These are phyloP conservation scores for Globisporangium spiculum DNA, from an alignment of 352 stramenopile genomes.

Conservation along the genomic window DNA sequence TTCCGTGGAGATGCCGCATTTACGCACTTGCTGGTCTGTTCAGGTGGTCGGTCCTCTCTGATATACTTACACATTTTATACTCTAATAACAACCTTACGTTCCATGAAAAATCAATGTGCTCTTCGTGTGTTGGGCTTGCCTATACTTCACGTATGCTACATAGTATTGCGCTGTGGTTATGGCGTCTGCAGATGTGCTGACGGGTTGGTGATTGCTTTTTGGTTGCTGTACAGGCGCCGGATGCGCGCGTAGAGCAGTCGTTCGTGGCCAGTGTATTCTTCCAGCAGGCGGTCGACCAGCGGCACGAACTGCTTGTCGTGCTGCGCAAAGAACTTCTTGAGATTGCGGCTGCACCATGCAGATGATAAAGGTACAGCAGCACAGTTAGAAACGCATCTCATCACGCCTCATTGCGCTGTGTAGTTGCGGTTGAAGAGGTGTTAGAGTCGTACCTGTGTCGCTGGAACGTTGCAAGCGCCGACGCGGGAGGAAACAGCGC, in stretches of 20 bases:
- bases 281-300: conserved; percentile 40
- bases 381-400: not conserved
- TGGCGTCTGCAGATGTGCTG: conserved; percentile 4
- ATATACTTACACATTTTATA: conserved; percentile 20
- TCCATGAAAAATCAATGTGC: conserved; percentile 2
- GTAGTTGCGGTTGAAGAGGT: not conserved
- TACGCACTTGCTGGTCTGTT: not conserved
- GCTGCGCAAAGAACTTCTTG: conserved; percentile 38
- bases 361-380: not conserved
- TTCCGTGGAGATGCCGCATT: not conserved
- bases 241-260: conserved; percentile 46
- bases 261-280: conserved; percentile 55
- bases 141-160: not conserved
- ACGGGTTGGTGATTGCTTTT: not conserved
- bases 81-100: conserved; percentile 22
- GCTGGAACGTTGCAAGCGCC: conserved; percentile 26
- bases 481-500: conserved; percentile 38
- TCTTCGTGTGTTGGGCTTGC: no score
- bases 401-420: not conserved
- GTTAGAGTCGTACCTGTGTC: conserved; percentile 27
- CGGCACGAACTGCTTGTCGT: conserved; percentile 42
- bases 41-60: not conserved
- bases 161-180: not conserved
- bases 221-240: conserved; percentile 34
- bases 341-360: conserved; percentile 24